Base-by-base conservation (phyloP, 2,329 filamentous ascomycete species). In the Fusarium torreyae region DNA sequence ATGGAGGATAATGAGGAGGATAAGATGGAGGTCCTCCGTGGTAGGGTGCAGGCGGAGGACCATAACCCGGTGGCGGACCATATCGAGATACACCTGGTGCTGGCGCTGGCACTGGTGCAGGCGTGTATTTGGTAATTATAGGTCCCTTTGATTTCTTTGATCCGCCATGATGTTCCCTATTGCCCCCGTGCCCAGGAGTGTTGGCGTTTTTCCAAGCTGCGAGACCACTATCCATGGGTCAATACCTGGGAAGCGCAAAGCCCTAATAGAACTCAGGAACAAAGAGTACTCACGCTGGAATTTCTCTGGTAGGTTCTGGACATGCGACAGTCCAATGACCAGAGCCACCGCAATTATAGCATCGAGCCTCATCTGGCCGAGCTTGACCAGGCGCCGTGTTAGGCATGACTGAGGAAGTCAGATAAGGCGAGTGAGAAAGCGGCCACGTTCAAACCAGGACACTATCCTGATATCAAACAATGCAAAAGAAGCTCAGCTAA, bases 321-420 rank as follows among this genome's bases (percentile, higher is more conserved):
- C 86, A 88, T 50, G 84, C 84, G 53, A 87, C 77, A 14, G 84
- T 79, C 80, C 85, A 87, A 72, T 88, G 86, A 6, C 84, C 83
- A 31, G 77, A 76, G 48, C 77, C 74, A 53, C 85, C 85, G 69
- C 86, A 88, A 71, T 87, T 88, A 74, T 87, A 87, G 75, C 86
- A 88, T 66, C 81, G 76, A 50, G 79, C 72, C 59, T 81, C 79
- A 45, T 80, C 77, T 28, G 78, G 63, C 24, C 73, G 78, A 61
- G 75, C 70, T 39, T 77, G 73, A 61, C 73, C 73, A 55, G 75
- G 63, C 49, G 71, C 62, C 54, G 77, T 57, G 39, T 76, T 74
- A 40, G 77, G 51, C 78, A 80, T 80, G 53, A 49, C 48, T 28
- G 24, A 45, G 17, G 36, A 49, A 51, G 48, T 17, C 22, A 49